Evolutionary conservation across 1,284 basidiomycete species (phyloP), one percentile per base, ranked within the genome.

Genomic region (Mrakiaceae sp.): DNA sequence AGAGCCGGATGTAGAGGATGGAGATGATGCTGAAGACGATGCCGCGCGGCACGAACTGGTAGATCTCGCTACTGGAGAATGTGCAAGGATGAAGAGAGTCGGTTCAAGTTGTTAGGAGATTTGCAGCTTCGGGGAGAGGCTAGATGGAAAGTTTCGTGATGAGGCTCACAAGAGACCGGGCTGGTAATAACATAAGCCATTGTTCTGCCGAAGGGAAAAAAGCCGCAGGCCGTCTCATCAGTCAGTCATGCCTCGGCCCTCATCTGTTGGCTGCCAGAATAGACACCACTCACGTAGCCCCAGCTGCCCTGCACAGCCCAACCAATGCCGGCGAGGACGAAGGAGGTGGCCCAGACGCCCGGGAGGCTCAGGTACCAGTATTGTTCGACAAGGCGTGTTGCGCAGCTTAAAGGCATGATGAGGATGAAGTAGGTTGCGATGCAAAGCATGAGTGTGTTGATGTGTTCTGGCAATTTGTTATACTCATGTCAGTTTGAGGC

Each of bases 371-470:
- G 71, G 59, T 67, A 69, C 76, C 76, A 78, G 16, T 70, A 67
- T 55, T 71, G 71, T 62, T 78, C 76, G 43, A 78, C 64, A 52
- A 69, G 67, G 3, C 72, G 64, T 0, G 77, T 78, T n/a, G 72
- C 40, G 16, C 50, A 40, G 62, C 73, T 71, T 14, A 78, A 68
- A 2, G 77, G 77, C 60, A 76, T 70, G 46, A 75, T 73, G 48
- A 78, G 71, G 65, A 78, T 77, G 70, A 78, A 71, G 64, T 74
- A 77, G 0, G 77, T 78, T 7, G 72, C 71, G 39, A 74, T 66
- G 6, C 76, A 76, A 2, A 78, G 69, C 5, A 69, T 58, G 9
- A 77, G 67, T 6, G 76, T 78, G 75, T 76, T 77, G 14, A 77
- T 62, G 62, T 78, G 77, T 69, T 78, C 75, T 70, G 27, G 27